Percentiles rank a stretch among this genome's conserved stretches.
These are phyloP conservation scores for Monilinia aucupariae DNA, from an alignment of 2,329 filamentous ascomycete species.

Conservation along the genomic window DNA sequence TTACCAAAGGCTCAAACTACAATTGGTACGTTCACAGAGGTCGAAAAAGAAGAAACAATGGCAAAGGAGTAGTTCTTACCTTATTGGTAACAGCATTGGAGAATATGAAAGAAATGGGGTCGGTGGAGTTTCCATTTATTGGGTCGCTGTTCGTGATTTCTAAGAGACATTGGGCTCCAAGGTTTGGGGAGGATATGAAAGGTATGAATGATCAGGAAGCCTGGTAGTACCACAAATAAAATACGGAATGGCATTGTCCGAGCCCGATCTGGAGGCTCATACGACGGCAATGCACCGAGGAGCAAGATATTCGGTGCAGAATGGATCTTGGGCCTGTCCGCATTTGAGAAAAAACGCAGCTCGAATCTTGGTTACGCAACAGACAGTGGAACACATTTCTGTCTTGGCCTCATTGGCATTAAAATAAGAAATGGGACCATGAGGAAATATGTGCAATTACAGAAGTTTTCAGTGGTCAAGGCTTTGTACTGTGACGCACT, in stretches of 20 bases:
- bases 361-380: not conserved
- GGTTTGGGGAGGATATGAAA: conserved; percentile 38
- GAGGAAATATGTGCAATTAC: not conserved
- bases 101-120: conserved; percentile 40
- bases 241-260: not conserved
- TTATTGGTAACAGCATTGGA: conserved; percentile 41
- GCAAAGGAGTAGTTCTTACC: conserved; percentile 39
- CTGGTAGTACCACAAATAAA: not conserved
- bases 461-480: not conserved
- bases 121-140: conserved; percentile 42
- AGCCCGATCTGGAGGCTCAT: not conserved
- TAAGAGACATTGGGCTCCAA: conserved; percentile 42
- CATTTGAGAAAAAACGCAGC: not conserved
- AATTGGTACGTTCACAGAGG: no score
- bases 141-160: conserved; percentile 40
- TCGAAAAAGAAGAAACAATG: no score
- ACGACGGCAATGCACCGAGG: not conserved
- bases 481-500: not conserved
- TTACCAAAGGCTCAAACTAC: no score
- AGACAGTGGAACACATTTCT: not conserved
- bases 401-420: not conserved
- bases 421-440: not conserved
- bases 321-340: not conserved
- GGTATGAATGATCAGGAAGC: conserved; percentile 7
- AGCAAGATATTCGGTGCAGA: not conserved